These are phyloP conservation scores for Antitrichia curtipendula DNA, from an alignment of 225 moss, liverwort and hornwort genomes.

Conservation along the genomic window DNA sequence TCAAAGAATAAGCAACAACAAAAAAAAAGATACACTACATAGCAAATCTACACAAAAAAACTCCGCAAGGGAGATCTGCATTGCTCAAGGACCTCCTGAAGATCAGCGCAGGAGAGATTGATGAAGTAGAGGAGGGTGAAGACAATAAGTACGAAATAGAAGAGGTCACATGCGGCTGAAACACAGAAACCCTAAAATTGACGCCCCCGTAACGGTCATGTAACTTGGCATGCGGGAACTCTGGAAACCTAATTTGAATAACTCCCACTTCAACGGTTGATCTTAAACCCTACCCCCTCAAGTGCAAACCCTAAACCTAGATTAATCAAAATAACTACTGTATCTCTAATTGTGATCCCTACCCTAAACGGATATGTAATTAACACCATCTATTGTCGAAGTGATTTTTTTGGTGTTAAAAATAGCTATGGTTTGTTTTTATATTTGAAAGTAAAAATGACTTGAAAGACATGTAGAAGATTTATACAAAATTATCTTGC, in stretches of 20 bases:
- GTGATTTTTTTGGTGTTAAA: neutral
- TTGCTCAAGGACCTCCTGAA: accelerated
- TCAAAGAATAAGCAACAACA: no score
- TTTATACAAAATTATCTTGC: neutral
- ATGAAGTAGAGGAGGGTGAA: accelerated
- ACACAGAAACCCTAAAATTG: neutral
- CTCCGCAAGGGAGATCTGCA: accelerated
- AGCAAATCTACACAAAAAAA: no score
- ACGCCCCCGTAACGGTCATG: neutral
- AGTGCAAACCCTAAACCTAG: neutral
- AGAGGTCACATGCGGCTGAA: neutral
- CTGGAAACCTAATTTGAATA: neutral
- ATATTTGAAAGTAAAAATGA: neutral
- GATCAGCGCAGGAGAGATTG: no score
- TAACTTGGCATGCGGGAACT: neutral
- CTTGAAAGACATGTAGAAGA: neutral
- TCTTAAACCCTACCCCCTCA: neutral
- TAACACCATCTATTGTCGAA: neutral
- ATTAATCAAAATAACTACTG: neutral
- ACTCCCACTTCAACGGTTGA: neutral
- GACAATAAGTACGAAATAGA: neutral
- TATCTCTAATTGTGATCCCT: neutral
- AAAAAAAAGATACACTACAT: no score
- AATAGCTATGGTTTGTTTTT: neutral
- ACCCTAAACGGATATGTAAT: neutral